Evolutionary conservation across 2,329 filamentous ascomycete species (phyloP), one percentile per base, ranked within the genome.

Genomic region (Bisporella sp.): DNA sequence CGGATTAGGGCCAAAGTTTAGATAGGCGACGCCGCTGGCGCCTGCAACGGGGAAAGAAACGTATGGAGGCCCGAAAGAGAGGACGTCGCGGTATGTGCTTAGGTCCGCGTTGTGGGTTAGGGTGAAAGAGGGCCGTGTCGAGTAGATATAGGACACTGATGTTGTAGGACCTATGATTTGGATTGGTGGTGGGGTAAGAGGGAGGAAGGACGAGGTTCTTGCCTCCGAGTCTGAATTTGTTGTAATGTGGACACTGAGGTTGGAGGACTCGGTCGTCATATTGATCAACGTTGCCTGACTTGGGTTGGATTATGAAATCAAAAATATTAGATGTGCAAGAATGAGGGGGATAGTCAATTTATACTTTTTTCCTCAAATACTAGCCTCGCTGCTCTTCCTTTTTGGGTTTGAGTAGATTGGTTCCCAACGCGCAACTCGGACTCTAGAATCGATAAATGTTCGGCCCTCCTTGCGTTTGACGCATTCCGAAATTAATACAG

Each of bases 1-100:
- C 12, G 50, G 45, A 39, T 57, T 58, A 3, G 56, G 52, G 1
- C 31, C 54, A 4, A 58, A 28, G n/a, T 56, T 35, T 2, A 52
- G 7, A 6, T 52, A 29, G 6, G 37, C 47, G 9, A 8, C 13
- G 29, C 11, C 13, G 12, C 47, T 45, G 1, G 13, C 48, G 28
- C 57, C 57, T 11, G 51, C 48, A 3, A 44, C 5, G 3, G 51
- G 50, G 8, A 56, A 53, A 9, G 39, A 33, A 7, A 46, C 41
- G 5, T 47, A 31, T 4, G 53, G 47, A 3, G 43, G 31, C 5
- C 13, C 32, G 7, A 41, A 21, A 9, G 51, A 42, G 5, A 46
- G 37, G 6, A 43, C 13, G 6, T 52, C 35, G 45, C 51, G 49
- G n/a, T 47, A 43, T 7, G 9, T 9, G 35, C 31, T 31, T 2